Evolutionary conservation across 2,329 filamentous ascomycete genomes (phyloP).

Genomic region (Fusarium sublunatum): DNA sequence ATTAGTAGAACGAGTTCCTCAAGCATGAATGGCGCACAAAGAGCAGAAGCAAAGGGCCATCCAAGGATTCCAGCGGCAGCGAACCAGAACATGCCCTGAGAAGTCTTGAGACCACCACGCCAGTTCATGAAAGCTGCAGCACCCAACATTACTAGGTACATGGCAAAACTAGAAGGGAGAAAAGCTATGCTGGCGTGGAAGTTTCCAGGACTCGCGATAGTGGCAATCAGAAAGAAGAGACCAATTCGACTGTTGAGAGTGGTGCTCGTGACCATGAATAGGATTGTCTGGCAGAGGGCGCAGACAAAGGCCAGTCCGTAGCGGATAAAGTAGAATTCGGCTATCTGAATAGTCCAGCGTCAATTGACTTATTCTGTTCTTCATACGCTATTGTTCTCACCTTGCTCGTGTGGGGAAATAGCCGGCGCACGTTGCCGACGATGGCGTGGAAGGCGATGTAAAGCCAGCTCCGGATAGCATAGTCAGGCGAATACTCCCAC

Average conservation of each 20-base stretch:
- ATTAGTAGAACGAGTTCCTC: slow-evolving; percentile 76
- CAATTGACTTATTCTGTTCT: slow-evolving; percentile 5
- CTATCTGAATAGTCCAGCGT: slow-evolving; percentile 55
- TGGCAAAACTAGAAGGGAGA: slow-evolving; percentile 93
- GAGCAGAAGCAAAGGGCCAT: slow-evolving; percentile 91
- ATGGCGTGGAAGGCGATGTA: slow-evolving; percentile 85
- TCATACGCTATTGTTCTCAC: slow-evolving; percentile 44
- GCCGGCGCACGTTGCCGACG: slow-evolving; percentile 72
- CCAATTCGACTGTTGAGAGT: slow-evolving; percentile 86
- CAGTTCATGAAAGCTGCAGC: slow-evolving; percentile 92
- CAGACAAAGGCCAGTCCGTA: slow-evolving; percentile 79
- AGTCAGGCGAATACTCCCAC: slow-evolving; percentile 98
- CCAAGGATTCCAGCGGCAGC: slow-evolving; percentile 85
- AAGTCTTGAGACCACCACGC: slow-evolving; percentile 81
- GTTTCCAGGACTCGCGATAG: slow-evolving; percentile 86
- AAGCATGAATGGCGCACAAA: slow-evolving; percentile 81
- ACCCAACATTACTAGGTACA: slow-evolving; percentile 92
- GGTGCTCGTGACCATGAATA: slow-evolving; percentile 81
- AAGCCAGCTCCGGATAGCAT: slow-evolving; percentile 93
- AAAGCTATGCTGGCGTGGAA: slow-evolving; percentile 91
- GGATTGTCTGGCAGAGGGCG: slow-evolving; percentile 81
- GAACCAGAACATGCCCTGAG: slow-evolving; percentile 90
- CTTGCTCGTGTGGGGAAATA: slow-evolving; percentile 72
- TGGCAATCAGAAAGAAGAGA: slow-evolving; percentile 82
- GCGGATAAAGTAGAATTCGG: slow-evolving; percentile 90